Percentiles rank a stretch among this genome's conserved stretches.
phyloP scores from a whole-genome alignment of 257 asterid genomes.

The Solanum pinnatisectum region DNA sequence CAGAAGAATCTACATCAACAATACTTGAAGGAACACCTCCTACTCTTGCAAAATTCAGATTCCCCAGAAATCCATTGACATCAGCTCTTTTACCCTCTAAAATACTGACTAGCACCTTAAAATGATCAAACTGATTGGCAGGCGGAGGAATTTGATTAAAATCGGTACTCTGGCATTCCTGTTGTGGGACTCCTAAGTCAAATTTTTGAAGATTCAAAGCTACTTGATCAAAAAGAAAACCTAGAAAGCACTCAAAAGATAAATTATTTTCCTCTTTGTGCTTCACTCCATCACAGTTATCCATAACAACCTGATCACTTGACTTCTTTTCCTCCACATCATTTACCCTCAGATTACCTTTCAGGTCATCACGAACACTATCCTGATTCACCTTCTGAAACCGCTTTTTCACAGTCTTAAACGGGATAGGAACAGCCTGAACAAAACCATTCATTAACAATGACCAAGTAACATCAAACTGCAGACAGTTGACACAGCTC shows the following conservation, averaged over 20 bases:
- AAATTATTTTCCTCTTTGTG: slow-evolving; percentile 42
- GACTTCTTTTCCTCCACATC: slow-evolving; percentile 27
- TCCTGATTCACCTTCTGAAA: slow-evolving; percentile 30
- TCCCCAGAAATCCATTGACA: slow-evolving; percentile 65
- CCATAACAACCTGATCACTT: background rate
- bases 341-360: slow-evolving; percentile 9
- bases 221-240: slow-evolving; percentile 66
- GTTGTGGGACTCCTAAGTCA: slow-evolving; percentile 40
- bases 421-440: slow-evolving; percentile 63
- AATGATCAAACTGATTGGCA: slow-evolving; percentile 44
- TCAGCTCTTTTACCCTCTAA: slow-evolving; percentile 87
- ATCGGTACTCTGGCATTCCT: slow-evolving; percentile 26
- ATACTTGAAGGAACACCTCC: slow-evolving; percentile 90
- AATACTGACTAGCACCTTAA: slow-evolving; percentile 41
- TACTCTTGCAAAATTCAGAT: slow-evolving; percentile 80
- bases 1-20: slow-evolving; percentile 54
- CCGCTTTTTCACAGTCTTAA: slow-evolving; percentile 47
- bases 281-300: slow-evolving; percentile 10
- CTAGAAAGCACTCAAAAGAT: slow-evolving; percentile 59
- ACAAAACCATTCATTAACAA: slow-evolving; percentile 52
- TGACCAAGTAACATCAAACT: slow-evolving; percentile 55
- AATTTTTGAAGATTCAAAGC: slow-evolving; percentile 51
- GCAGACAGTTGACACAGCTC: slow-evolving; percentile 48
- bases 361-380: slow-evolving; percentile 10
- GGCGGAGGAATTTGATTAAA: slow-evolving; percentile 12